Base-by-base conservation (phyloP, 345 rosid species). In the Sonneratia caseolaris region DNA sequence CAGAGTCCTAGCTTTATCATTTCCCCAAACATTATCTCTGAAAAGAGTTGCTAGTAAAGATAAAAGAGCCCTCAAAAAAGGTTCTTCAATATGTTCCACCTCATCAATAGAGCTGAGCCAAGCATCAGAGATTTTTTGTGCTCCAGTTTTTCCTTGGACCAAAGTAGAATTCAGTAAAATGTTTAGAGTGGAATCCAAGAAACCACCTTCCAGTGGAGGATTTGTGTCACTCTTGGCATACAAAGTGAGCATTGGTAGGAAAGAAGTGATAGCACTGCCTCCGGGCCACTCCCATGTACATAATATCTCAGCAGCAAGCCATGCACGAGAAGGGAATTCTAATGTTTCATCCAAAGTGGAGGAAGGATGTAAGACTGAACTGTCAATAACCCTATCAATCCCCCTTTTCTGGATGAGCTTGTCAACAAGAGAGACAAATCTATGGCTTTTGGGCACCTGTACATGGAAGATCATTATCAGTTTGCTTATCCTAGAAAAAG, bases 231-330 rank as follows among this genome's bases (percentile, higher is more conserved):
- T 77, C 85, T 81, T 85, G 81, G 85, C 79, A 87, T 75, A 84
- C 40, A 81, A 77, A 77, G 81, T 76, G 74, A 94, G 74, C 21
- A 68, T 72, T 69, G 97, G 97, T 71, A 94, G 78, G 79, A 94
- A 94, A 72, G 93, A 87, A 78, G 82, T 71, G 48, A 79, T 51
- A 78, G 86, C 91, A 82, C 79, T 81, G 73, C 98, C 95, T 59
- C 96, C 98, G 51, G 88, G 88, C 98, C 98, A 91, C 81, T 89
- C 84, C 97, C 98, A 94, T 37, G 92, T 85, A 85, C 97, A 92
- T 72, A 94, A 82, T 53, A 94, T 79, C 82, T 91, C 98, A 74
- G 91, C 92, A 66, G 86, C 92, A 84, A 94, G 80, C 98, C 98
- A 94, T 75, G 91, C 88, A 78, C 87, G 90, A 78, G 82, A 68